phyloP scores from a whole-genome alignment of 495 filamentous ascomycete species.

The Xylaria longipes region DNA sequence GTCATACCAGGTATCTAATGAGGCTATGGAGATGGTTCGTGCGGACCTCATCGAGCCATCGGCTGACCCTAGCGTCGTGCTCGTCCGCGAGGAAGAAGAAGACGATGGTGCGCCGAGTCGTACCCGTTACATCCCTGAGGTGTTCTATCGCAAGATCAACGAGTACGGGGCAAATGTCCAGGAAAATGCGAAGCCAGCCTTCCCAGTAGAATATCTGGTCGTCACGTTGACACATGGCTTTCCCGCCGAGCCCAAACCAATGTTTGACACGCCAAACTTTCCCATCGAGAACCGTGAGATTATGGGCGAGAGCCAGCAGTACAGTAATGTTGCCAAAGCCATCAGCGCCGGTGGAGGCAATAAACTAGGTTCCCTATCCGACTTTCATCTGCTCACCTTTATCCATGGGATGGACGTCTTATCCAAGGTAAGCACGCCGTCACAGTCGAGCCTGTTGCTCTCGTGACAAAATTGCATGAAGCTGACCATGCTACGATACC shows the following conservation, averaged over 20 bases:
- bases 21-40: constrained; percentile 94
- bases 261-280: constrained; percentile 74
- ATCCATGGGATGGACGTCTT: constrained; percentile 80
- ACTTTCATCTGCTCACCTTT: constrained; percentile 93
- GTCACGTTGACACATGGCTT: constrained; percentile 97
- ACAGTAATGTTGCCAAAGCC: constrained; percentile 49
- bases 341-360: constrained; percentile 43
- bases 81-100: constrained; percentile 91
- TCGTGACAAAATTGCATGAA: not conserved
- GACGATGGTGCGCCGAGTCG: constrained; percentile 73
- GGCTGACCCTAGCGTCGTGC: constrained; percentile 90
- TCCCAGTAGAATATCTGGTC: constrained; percentile 95
- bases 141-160: constrained; percentile 95
- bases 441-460: not conserved
- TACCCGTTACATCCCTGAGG: constrained; percentile 92
- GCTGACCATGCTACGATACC: constrained; percentile 12
- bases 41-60: constrained; percentile 96
- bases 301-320: constrained; percentile 81
- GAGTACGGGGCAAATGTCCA: constrained; percentile 96
- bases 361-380: constrained; percentile 69
- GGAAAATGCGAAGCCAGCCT: constrained; percentile 94
- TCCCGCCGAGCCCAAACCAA: constrained; percentile 75
- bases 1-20: constrained; percentile 92
- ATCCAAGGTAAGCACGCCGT: constrained; percentile 65
- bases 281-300: constrained; percentile 89